Evolutionary conservation across 495 filamentous ascomycete species (phyloP).

Genomic region (Penicillium daleae): DNA sequence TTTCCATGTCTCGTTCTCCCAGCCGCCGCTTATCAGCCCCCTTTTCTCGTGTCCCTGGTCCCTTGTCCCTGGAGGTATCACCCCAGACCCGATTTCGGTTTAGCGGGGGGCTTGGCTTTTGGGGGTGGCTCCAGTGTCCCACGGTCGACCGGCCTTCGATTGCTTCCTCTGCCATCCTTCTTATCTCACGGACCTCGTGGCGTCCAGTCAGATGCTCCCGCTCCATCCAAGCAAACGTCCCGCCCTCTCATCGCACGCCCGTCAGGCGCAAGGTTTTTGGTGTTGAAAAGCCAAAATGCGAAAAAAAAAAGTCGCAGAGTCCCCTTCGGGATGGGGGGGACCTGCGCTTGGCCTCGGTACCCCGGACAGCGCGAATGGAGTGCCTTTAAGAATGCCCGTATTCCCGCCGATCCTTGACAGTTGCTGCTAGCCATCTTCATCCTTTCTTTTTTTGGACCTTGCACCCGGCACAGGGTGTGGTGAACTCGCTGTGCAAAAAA

Average conservation of each 20-base stretch:
- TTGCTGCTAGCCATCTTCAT: not conserved
- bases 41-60: not conserved
- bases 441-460: not conserved
- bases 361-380: not conserved
- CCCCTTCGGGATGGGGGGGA: not conserved
- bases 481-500: not conserved
- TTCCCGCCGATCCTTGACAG: conserved; percentile 4
- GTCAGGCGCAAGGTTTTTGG: not conserved
- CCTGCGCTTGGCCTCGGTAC: not conserved
- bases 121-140: conserved; percentile 1
- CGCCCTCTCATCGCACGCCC: not conserved
- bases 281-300: not conserved
- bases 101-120: not conserved
- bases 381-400: conserved; percentile 1
- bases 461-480: not conserved
- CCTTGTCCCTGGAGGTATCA: conserved; percentile 4
- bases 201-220: not conserved
- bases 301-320: not conserved
- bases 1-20: not conserved
- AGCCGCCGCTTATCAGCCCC: conserved; percentile 7
- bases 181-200: conserved; percentile 6
- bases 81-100: conserved; percentile 9
- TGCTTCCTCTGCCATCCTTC: not conserved
- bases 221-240: not conserved
- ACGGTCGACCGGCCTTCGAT: too few relatives aligned